Evolutionary conservation across 257 asterid species (phyloP), one percentile per base, ranked within the genome.

Genomic region (Knoxia roxburghii): DNA sequence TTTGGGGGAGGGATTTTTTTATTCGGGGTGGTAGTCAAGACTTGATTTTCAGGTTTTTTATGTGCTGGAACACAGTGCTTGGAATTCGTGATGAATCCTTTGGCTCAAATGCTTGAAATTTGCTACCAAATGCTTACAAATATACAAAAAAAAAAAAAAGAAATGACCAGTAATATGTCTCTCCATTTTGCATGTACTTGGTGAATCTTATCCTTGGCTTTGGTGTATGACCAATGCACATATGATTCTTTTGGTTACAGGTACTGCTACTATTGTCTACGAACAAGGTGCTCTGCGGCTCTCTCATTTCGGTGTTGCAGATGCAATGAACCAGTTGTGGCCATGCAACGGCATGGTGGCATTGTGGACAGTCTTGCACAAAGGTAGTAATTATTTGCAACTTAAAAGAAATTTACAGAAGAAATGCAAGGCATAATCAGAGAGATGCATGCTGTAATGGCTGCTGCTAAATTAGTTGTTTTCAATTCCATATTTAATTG

Each of bases 191-290:
- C 6, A 15, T 5, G 10, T 49, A 17, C 1, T 8, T 12, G 3
- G 56, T 50, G 12, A 50, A 21, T 50, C 21, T 7, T 48, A 57
- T 57, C 17, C 23, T 8, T 45, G 23, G 6, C 7, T 45, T 11
- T 30, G 5, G 41, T 27, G 37, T 12, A 65, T 49, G 13, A 23
- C 53, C 27, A 26, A 18, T 30, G 12, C 24, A 30, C 50, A 54
- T 61, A 35, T 18, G 60, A 57, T 52, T 68, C 59, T 48, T 26
- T 64, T 75, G 50, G 62, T 71, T 66, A 56, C 83, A 93, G 98
- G 87, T 90, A 87, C 68, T 93, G 97, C 71, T 93, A 93, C 77
- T 93, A 83, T 72, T 93, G 95, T 75, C 91, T 93, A 58, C 83
- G 90, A 68, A 93, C 95, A 7, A 78, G 97, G 69, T 90, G 97